Evolutionary conservation across 345 rosid species (phyloP).

Genomic region (Physaria fendleri): DNA sequence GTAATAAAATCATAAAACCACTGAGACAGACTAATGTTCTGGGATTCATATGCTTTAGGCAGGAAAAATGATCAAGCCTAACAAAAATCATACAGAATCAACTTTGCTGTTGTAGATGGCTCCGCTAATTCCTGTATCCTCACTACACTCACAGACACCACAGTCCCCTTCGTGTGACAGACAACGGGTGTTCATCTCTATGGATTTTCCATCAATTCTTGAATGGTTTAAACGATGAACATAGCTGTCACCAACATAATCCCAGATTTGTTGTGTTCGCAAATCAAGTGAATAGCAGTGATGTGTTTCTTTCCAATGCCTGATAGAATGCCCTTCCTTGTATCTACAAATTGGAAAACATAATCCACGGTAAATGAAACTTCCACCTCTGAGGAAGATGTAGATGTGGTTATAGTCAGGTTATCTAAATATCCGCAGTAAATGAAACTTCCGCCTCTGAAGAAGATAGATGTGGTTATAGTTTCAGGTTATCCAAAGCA

Average conservation of each 20-base stretch:
- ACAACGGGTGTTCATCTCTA: conserved; percentile 52
- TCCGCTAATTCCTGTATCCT: conserved; percentile 74
- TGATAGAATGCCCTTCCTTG: conserved; percentile 85
- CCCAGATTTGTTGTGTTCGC: conserved; percentile 90
- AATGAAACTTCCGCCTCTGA: background rate
- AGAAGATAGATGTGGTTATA: background rate
- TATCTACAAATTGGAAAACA: conserved; percentile 46
- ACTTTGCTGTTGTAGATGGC: conserved; percentile 82
- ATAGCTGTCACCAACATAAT: conserved; percentile 91
- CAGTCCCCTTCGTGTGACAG: conserved; percentile 57
- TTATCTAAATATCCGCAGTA: background rate
- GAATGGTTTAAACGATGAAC: conserved; percentile 93
- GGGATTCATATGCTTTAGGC: background rate
- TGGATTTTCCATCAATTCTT: conserved; percentile 68
- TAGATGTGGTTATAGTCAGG: background rate
- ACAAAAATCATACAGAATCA: conserved; percentile 56
- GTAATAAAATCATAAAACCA: background rate
- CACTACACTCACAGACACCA: conserved; percentile 57
- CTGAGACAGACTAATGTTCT: background rate
- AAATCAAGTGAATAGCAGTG: conserved; percentile 89
- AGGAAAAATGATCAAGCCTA: background rate
- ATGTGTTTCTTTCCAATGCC: conserved; percentile 88
- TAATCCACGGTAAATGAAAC: background rate
- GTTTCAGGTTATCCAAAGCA: conserved; percentile 3
- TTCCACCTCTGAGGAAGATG: background rate